Conservation (phyloP, 768 basidiomycete species). For the Amanita inopinata region DNA sequence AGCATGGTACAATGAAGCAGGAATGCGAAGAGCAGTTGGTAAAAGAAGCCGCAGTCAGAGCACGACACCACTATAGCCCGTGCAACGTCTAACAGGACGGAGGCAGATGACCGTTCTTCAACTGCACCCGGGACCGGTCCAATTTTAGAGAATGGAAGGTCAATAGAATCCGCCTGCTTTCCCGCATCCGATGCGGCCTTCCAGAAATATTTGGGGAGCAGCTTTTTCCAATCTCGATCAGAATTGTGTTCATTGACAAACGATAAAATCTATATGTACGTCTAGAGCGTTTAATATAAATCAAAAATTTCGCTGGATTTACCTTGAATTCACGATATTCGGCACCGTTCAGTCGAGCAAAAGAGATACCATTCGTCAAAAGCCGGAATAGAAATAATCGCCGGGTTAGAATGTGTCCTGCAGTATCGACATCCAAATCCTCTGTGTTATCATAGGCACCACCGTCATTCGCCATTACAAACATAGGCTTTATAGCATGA, state of each 20-base stretch:
- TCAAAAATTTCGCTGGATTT: background rate
- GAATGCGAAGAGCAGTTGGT: constrained; percentile 14
- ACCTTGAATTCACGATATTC: constrained; percentile 62
- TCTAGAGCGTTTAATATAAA: too few relatives aligned
- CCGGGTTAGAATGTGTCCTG: constrained; percentile 30
- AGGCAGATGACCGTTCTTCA: too few relatives aligned
- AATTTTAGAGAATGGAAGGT: too few relatives aligned
- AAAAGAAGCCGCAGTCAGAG: constrained; percentile 8
- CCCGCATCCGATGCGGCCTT: background rate
- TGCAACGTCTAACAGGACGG: background rate
- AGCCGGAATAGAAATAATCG: constrained; percentile 41
- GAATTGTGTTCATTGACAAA: constrained; percentile 39
- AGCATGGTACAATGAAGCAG: constrained; percentile 16
- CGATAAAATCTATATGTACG: constrained; percentile 38
- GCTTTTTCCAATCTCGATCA: background rate
- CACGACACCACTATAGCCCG: background rate
- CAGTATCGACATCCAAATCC: constrained; percentile 7
- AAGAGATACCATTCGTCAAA: constrained; percentile 37
- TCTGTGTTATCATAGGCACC: constrained; percentile 17
- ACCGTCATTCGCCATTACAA: constrained; percentile 50
- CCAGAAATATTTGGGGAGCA: constrained; percentile 9
- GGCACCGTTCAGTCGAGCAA: constrained; percentile 41
- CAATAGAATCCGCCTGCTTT: too few relatives aligned
- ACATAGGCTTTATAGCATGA: constrained; percentile 45
- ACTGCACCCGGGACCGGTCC: too few relatives aligned